These are phyloP conservation scores for Thielaviopsis populi DNA, from an alignment of 2,329 filamentous ascomycete species.

Conservation along the genomic window DNA sequence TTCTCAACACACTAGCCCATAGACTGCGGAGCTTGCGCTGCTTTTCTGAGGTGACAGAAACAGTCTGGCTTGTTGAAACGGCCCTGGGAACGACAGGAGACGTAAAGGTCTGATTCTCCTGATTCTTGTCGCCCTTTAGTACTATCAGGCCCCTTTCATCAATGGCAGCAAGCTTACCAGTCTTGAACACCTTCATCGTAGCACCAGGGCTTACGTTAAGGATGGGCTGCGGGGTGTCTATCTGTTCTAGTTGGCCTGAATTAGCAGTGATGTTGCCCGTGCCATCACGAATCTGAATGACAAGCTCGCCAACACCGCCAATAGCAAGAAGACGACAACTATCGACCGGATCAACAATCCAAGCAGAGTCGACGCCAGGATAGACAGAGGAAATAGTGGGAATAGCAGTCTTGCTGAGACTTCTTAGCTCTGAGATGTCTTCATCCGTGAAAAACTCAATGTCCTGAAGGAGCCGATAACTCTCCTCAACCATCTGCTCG, in stretches of 20 bases:
- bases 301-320: conserved; percentile 31
- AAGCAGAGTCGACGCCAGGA: conserved; percentile 23
- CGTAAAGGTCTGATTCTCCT: conserved; percentile 11
- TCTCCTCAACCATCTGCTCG: conserved; percentile 32
- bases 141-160: conserved; percentile 23
- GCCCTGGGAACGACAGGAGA: background rate
- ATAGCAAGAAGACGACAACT: conserved; percentile 25
- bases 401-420: conserved; percentile 21
- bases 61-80: conserved; percentile 20
- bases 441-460: conserved; percentile 25
- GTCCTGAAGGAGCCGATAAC: conserved; percentile 23
- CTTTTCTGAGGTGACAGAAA: conserved; percentile 28
- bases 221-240: conserved; percentile 23
- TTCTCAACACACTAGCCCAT: conserved; percentile 34
- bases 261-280: background rate
- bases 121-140: conserved; percentile 20
- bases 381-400: conserved; percentile 20
- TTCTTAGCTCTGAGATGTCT: conserved; percentile 24
- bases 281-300: conserved; percentile 24
- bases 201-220: conserved; percentile 13
- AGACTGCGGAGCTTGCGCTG: conserved; percentile 31
- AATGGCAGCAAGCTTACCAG: conserved; percentile 29
- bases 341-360: conserved; percentile 29
- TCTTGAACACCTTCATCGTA: conserved; percentile 26
- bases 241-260: conserved; percentile 19